Conservation (phyloP, 129 eudicot species). For the sunflower (Helianthus annuus) region HanXRQr2.0-SUNRISE NC_035434.2:158631801-158632300, state of each 20-base stretch:
- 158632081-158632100: constrained; percentile 36
- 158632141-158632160: constrained; percentile 41
- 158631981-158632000: not conserved
- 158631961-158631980: not conserved
- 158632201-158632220: constrained; percentile 50
- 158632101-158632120: constrained; percentile 41
- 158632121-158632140: constrained; percentile 42
- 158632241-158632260: not conserved
- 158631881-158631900: not conserved
- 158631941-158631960: not conserved
- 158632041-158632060: constrained; percentile 45
- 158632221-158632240: constrained; percentile 14
- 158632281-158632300: constrained; percentile 6
- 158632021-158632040: constrained; percentile 52
- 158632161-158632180: constrained; percentile 37
- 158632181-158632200: constrained; percentile 40
- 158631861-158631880: not conserved
- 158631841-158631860: not conserved
- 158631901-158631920: not conserved
- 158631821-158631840: too few relatives aligned
- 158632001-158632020: constrained; percentile 49
- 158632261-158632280: constrained; percentile 34
- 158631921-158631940: too few relatives aligned
- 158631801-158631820: too few relatives aligned
- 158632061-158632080: constrained; percentile 42